A percentile compares a stretch with the other conserved stretches of the same genome.
Conservation (phyloP, 2,329 filamentous ascomycete species). For the Xylogone sp. region DNA sequence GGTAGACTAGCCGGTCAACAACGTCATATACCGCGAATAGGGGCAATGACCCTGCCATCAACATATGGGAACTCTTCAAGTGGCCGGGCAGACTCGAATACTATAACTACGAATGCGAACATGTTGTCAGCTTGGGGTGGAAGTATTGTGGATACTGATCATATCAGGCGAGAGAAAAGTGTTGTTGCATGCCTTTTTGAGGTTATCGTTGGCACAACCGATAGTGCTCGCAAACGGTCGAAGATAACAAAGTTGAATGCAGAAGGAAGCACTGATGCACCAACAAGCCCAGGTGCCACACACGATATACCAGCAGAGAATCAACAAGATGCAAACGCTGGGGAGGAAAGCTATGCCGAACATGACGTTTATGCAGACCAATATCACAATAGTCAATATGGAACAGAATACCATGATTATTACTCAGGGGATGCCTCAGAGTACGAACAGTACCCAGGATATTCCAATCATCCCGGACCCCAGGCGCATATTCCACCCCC, state of each 20-base stretch:
- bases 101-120: conserved; percentile 30
- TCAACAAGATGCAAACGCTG: conserved; percentile 4
- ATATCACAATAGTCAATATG: conserved; percentile 22
- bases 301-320: conserved; percentile 18
- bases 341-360: conserved; percentile 1
- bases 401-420: conserved; percentile 18
- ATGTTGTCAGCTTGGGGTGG: conserved; percentile 53
- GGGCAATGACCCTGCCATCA: conserved; percentile 20
- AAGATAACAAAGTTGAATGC: not conserved
- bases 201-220: conserved; percentile 79
- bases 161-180: conserved; percentile 81
- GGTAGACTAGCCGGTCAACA: conserved; percentile 75
- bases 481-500: conserved; percentile 57
- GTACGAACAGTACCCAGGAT: conserved; percentile 29
- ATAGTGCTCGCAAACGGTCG: conserved; percentile 49
- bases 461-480: conserved; percentile 29
- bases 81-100: conserved; percentile 28
- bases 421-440: conserved; percentile 17
- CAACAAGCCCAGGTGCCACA: conserved; percentile 8
- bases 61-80: conserved; percentile 15
- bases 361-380: conserved; percentile 20
- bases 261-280: conserved; percentile 3
- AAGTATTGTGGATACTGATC: conserved; percentile 82
- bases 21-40: conserved; percentile 26
- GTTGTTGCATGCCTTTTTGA: conserved; percentile 88